These are phyloP conservation scores for Vitis cinerea DNA, from an alignment of 164 flowering plant species.

Conservation along the genomic window DNA sequence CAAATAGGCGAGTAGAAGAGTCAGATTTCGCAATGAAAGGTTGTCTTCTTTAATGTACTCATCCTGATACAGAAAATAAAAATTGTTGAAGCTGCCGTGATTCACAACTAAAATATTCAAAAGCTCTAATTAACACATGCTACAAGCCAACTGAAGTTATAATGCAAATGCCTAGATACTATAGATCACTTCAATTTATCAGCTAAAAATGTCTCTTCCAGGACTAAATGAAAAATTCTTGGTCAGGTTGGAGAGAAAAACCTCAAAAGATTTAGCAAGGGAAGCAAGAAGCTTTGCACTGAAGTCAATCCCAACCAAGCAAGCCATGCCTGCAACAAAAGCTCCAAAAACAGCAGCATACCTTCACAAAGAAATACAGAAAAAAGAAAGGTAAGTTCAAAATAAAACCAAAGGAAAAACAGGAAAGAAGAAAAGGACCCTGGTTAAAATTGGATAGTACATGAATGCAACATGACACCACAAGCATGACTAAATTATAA, in stretches of 20 bases:
- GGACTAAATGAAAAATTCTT: too few species aligned
- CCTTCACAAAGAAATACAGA: conserved; percentile 42
- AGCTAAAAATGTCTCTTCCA: too few species aligned
- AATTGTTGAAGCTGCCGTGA: not conserved
- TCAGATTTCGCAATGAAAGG: conserved; percentile 77
- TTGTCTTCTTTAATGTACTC: conserved; percentile 71
- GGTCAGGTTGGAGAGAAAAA: conserved; percentile 9
- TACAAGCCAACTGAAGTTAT: not conserved
- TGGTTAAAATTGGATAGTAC: not conserved
- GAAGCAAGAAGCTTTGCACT: conserved; percentile 85
- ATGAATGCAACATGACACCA: not conserved
- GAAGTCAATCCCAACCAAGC: conserved; percentile 77
- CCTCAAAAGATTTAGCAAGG: conserved; percentile 85
- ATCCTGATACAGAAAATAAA: conserved; percentile 45
- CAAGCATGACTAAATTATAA: too few species aligned
- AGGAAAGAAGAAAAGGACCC: not conserved
- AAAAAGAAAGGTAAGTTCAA: not conserved
- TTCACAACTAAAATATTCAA: too few species aligned
- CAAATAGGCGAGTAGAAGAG: conserved; percentile 76
- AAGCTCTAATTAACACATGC: not conserved
- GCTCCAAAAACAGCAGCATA: conserved; percentile 91
- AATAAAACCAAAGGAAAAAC: not conserved
- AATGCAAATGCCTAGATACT: not conserved
- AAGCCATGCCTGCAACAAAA: conserved; percentile 92
- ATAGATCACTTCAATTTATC: too few species aligned